A percentile compares a stretch with the other conserved stretches of the same genome.
Evolutionary conservation across 169 alveolate species (phyloP).

Genomic region (Miamiensis avidus): DNA sequence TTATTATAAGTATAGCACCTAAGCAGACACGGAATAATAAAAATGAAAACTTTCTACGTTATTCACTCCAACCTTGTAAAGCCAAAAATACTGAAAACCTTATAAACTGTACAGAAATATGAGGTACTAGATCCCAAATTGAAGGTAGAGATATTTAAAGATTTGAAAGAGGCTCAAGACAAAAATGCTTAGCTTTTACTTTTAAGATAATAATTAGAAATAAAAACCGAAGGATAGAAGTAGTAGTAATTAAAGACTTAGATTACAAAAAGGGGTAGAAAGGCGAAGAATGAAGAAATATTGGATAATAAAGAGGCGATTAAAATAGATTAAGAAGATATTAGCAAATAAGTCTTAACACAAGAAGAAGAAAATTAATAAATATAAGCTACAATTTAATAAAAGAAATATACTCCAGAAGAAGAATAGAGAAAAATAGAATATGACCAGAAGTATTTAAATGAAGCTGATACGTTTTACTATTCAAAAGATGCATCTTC

Average conservation of each 20-base stretch:
- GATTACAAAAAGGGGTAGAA: neutral
- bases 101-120: neutral
- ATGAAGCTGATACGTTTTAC: no score
- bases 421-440: neutral
- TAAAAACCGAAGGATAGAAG: no score
- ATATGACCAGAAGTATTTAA: no score
- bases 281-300: neutral
- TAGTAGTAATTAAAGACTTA: neutral
- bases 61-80: neutral
- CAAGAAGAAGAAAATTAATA: neutral
- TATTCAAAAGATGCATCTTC: no score
- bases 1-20: no score
- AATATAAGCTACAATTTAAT: neutral
- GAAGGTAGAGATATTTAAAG: neutral
- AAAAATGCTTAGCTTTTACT: neutral
- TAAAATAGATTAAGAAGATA: neutral
- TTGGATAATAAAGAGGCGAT: neutral
- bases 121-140: neutral
- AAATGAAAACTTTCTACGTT: neutral
- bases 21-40: no score
- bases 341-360: neutral
- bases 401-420: neutral
- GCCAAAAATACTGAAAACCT: neutral
- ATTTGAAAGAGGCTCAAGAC: neutral
- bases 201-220: no score